phyloP scores from a whole-genome alignment of 176 grass and related monocot species.

The Areca catechu region DNA sequence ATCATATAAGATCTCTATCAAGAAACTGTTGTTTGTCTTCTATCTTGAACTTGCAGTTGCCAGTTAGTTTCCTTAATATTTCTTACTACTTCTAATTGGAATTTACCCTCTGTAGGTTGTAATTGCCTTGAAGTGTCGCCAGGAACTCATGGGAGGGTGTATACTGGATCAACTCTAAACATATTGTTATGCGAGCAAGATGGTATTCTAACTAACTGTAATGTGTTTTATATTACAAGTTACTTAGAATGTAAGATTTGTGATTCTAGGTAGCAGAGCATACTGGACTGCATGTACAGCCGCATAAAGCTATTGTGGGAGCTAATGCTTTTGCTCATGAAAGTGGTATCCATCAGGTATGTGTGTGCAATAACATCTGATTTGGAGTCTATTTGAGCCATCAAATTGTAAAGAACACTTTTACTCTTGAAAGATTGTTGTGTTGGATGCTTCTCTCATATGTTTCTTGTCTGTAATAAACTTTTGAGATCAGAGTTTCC shows the following conservation, averaged over 20 bases:
- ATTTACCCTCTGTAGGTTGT: conserved; percentile 47
- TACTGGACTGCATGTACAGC: conserved; percentile 81
- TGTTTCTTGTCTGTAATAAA: too few relatives aligned
- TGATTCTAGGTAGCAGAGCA: conserved; percentile 84
- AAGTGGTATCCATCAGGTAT: conserved; percentile 99
- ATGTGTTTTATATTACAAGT: conserved; percentile 2
- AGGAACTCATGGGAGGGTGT: conserved; percentile 68
- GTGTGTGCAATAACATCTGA: conserved; percentile 1
- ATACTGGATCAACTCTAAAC: conserved; percentile 78
- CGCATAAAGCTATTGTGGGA: conserved; percentile 98
- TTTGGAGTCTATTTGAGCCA: too few relatives aligned
- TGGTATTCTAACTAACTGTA: conserved; percentile 31
- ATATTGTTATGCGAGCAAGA: conserved; percentile 89
- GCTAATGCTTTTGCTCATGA: conserved; percentile 99
- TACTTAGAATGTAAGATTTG: neutral
- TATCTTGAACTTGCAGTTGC: too few relatives aligned
- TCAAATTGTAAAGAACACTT: too few relatives aligned
- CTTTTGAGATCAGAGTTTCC: too few relatives aligned
- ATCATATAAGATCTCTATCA: too few relatives aligned
- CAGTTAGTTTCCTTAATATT: neutral
- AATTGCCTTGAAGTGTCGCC: conserved; percentile 78
- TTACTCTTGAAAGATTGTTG: too few relatives aligned
- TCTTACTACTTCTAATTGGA: neutral
- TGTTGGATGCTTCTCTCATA: too few relatives aligned
- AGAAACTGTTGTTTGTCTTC: too few relatives aligned